Base-by-base conservation (phyloP, 805 yeast species). In the Cyberlindnera maritima region DNA sequence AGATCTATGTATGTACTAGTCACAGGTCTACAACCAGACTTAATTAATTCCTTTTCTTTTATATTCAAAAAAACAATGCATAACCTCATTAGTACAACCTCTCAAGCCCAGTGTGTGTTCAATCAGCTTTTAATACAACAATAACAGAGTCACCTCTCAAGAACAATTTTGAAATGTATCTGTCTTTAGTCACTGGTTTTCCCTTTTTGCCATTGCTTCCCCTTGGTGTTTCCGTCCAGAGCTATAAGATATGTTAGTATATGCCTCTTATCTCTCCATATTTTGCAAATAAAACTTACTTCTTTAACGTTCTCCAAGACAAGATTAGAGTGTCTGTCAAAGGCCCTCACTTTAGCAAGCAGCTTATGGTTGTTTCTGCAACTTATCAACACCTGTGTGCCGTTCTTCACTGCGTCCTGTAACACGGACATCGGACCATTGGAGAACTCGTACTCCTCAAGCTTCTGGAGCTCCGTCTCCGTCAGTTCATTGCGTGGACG, bases 91-190 rank as follows among this genome's bases (percentile, higher is more conserved):
- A 43, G 28, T 11, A 10, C 2, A 14, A 7, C 9, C 15, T 34
- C 46, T 28, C 14, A 4, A 32, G 12, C 19, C 19, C 35, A 32
- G 19, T 28, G 13, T 14, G n/a, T n/a, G n/a, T 9, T 42, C 28
- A 52, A n/a, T 49, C 52, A 32, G 76, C 74, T 48, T 80, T 82
- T 55, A 88, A 72, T 8, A 94, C 81, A 28, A 94, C 83, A 47
- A 94, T 87, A 18, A 94, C 96, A 0, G 96, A 87, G 66, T 94
- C 99, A 2, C 99, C 99, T 67, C 99, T 77, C 34, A 94, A 71
- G 61, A 94, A 94, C 79, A 94, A 73, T 67, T 94, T 94, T 49
- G 90, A 80, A 3, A 92, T 81, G 62, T 88, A 94, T 58, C 98
- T 71, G 60, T 87, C 94, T 54, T 78, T 75, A 47, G 84, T 72